A percentile compares a stretch with the other conserved stretches of the same genome.
Conservation (phyloP, 306 rosid species). For the Cucumis hystrix region DNA sequence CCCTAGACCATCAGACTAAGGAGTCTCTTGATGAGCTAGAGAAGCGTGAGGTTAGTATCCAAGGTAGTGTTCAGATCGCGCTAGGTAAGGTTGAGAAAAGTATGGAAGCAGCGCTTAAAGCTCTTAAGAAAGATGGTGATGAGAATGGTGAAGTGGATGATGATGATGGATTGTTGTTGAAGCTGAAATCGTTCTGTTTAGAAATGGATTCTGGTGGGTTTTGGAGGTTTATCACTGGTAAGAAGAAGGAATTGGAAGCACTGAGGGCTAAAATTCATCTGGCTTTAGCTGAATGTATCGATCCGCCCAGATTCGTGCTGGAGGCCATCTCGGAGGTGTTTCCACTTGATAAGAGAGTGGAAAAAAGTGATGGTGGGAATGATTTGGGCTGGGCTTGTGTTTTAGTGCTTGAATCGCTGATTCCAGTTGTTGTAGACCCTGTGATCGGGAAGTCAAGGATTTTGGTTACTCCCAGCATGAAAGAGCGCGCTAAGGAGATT, state of each 20-base stretch:
- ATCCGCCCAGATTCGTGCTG: slow-evolving; percentile 80
- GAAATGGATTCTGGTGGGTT: slow-evolving; percentile 64
- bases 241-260: slow-evolving; percentile 74
- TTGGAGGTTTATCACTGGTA: slow-evolving; percentile 60
- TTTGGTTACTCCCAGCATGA: slow-evolving; percentile 69
- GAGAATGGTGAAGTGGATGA: slow-evolving; percentile 74
- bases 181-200: slow-evolving; percentile 48
- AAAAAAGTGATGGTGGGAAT: slow-evolving; percentile 35
- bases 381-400: slow-evolving; percentile 98
- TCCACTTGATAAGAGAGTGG: slow-evolving; percentile 71
- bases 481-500: slow-evolving; percentile 49
- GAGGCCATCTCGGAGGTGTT: slow-evolving; percentile 88
- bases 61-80: slow-evolving; percentile 57
- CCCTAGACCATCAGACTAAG: slow-evolving; percentile 48
- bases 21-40: slow-evolving; percentile 57
- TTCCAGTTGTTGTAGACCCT: slow-evolving; percentile 76
- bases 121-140: slow-evolving; percentile 18
- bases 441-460: slow-evolving; percentile 73
- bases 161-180: slow-evolving; percentile 45
- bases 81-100: slow-evolving; percentile 48
- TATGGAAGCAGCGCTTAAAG: slow-evolving; percentile 39
- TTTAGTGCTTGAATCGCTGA: slow-evolving; percentile 64
- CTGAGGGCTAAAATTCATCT: slow-evolving; percentile 56
- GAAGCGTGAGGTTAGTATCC: slow-evolving; percentile 64
- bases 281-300: slow-evolving; percentile 62